Percentiles rank a stretch among this genome's conserved stretches.
Conservation (phyloP, 148 eudicot genomes). For the Polygonum aviculare region DNA sequence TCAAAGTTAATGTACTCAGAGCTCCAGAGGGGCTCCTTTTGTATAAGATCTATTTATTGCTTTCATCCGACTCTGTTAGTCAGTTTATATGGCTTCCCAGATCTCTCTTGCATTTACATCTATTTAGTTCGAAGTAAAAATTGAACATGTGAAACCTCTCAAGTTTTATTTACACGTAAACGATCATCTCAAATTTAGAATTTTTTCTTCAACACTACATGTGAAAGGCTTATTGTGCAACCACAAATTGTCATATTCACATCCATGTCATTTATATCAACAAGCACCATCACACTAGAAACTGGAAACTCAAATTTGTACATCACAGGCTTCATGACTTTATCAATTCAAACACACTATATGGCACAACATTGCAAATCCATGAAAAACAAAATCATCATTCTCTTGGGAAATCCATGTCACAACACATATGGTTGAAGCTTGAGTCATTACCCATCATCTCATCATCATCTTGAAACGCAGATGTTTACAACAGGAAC, state of each 20-base stretch:
- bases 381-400: neutral
- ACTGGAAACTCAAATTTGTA: neutral
- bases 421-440: too few species aligned
- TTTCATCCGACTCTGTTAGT: neutral
- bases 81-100: neutral
- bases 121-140: neutral
- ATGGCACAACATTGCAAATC: neutral
- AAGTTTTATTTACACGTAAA: too few species aligned
- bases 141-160: too few species aligned
- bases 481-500: neutral
- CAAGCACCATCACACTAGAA: neutral
- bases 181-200: too few species aligned
- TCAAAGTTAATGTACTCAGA: neutral
- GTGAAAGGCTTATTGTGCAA: neutral
- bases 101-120: neutral
- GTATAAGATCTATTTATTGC: constrained; percentile 4
- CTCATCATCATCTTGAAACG: neutral
- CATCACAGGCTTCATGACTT: neutral
- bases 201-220: too few species aligned
- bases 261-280: neutral
- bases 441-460: too few species aligned
- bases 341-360: neutral
- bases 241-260: neutral
- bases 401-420: neutral
- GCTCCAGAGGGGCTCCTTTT: neutral